phyloP scores from a whole-genome alignment of 2,329 filamentous ascomycete species.

The Diaporthe capsici region DNA sequence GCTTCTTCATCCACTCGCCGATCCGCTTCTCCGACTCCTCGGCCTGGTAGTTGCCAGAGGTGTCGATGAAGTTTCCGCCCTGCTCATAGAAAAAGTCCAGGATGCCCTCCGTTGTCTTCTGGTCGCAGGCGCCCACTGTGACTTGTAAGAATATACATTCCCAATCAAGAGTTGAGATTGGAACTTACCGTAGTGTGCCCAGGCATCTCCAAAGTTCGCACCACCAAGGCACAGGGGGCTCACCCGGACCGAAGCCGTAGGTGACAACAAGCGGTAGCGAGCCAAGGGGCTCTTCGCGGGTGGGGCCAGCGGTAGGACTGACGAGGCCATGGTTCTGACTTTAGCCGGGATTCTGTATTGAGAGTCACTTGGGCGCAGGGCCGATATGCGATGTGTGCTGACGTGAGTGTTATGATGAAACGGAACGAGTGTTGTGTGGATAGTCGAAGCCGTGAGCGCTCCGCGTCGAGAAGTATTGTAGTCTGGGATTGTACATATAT shows the following conservation, averaged over 20 bases:
- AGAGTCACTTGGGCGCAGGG: background rate
- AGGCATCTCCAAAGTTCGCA: constrained; percentile 33
- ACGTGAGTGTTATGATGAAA: background rate
- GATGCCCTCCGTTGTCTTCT: constrained; percentile 72
- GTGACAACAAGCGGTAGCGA: constrained; percentile 76
- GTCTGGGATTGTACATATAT: background rate
- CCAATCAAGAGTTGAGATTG: background rate
- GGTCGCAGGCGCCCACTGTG: constrained; percentile 70
- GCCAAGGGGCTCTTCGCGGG: constrained; percentile 72
- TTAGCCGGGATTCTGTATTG: background rate
- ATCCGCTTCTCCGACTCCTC: constrained; percentile 75
- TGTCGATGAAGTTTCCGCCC: constrained; percentile 79
- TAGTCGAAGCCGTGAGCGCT: background rate
- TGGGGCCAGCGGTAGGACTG: constrained; percentile 56
- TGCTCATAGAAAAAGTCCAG: constrained; percentile 76
- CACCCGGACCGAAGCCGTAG: constrained; percentile 74
- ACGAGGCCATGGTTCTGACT: constrained; percentile 45
- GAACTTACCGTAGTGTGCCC: constrained; percentile 1
- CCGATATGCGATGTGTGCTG: background rate
- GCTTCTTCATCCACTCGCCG: constrained; percentile 78
- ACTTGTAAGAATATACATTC: background rate
- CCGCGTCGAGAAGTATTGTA: background rate
- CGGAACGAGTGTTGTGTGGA: background rate
- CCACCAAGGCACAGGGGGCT: constrained; percentile 73
- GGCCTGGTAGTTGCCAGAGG: constrained; percentile 76